Evolutionary conservation across 306 rosid species (phyloP), one percentile per base, ranked within the genome.

Genomic region (Prunus fruticosa): DNA sequence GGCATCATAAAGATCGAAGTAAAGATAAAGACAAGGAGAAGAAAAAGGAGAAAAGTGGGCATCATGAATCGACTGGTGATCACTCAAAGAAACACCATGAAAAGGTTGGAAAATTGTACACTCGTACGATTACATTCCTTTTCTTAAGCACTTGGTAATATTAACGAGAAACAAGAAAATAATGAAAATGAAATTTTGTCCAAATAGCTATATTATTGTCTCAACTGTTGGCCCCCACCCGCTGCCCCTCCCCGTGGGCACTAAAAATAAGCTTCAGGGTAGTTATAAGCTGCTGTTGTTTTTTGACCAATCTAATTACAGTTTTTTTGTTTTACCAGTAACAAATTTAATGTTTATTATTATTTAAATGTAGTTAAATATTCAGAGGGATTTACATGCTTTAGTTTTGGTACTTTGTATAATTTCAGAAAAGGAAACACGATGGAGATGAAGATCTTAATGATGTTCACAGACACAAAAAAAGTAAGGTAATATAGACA

Each of bases 1-100:
- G 86, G 81, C 93, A 86, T 28, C 97, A 82, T 78, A 96, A 88
- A 79, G 97, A 96, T 77, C 80, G 93, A 70, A 91, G 93, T 87
- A 91, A 90, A 83, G 97, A 91, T 80, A 91, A 89, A 79, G 98
- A 95, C 84, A 92, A 89, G 93, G 98, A 94, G 9, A 95, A 88
- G 82, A 91, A 90, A 91, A 95, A 91, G 85, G 97, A 92, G 50
- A 92, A 88, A 92, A 86, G 91, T 15, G 90, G 85, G 25, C 96
- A 86, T 87, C 97, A 89, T 76, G 97, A 92, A 75, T 87, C 96
- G 49, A 85, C 81, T 62, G 96, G 90, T 77, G 97, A 95, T 67
- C 97, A 80, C 78, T 84, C 93, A 9, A 95, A 90, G 97, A 95
- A 95, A 78, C 99, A 89, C 75, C 91, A 90, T 56, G 99, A 92